Conservation (phyloP, 2,329 filamentous ascomycete genomes). For the Ilyonectria sp. region DNA sequence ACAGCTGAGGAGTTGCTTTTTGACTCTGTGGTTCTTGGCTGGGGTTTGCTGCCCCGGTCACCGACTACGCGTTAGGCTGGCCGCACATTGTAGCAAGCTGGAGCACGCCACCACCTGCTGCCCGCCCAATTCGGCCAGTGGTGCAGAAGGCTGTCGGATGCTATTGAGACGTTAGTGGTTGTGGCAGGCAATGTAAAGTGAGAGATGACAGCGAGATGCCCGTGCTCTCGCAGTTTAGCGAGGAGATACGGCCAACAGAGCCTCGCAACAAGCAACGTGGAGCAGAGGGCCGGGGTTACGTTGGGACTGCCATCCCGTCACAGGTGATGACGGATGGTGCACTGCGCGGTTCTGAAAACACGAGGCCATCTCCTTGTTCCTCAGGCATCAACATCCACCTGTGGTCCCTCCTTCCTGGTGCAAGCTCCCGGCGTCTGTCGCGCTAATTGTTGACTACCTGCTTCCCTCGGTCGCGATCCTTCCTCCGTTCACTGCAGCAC, state of each 20-base stretch:
- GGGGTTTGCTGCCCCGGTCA: slow-evolving; percentile 6
- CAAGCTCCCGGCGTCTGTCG: background rate
- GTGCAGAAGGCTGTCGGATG: slow-evolving; percentile 40
- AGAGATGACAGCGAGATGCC: slow-evolving; percentile 26
- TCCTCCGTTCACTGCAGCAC: background rate
- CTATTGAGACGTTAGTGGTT: slow-evolving; percentile 10
- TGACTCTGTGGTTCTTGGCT: slow-evolving; percentile 29
- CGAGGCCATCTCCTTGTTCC: background rate
- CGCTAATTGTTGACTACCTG: background rate
- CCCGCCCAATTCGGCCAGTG: slow-evolving; percentile 37
- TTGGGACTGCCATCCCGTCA: background rate
- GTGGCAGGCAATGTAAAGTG: slow-evolving; percentile 25
- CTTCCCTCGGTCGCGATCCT: background rate
- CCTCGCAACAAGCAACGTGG: background rate
- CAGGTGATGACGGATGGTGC: background rate
- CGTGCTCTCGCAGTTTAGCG: slow-evolving; percentile 5
- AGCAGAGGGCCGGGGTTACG: background rate
- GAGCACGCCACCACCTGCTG: slow-evolving; percentile 35
- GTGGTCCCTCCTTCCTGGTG: background rate
- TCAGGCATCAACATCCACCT: slow-evolving; percentile 5
- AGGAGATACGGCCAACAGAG: background rate
- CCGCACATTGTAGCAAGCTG: slow-evolving; percentile 25
- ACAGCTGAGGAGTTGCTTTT: slow-evolving; percentile 26
- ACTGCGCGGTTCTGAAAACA: background rate
- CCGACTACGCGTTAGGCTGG: slow-evolving; percentile 12